These are phyloP conservation scores for Coelastrella sp. DNA, from an alignment of 139 green algal genomes.

Conservation along the genomic window DNA sequence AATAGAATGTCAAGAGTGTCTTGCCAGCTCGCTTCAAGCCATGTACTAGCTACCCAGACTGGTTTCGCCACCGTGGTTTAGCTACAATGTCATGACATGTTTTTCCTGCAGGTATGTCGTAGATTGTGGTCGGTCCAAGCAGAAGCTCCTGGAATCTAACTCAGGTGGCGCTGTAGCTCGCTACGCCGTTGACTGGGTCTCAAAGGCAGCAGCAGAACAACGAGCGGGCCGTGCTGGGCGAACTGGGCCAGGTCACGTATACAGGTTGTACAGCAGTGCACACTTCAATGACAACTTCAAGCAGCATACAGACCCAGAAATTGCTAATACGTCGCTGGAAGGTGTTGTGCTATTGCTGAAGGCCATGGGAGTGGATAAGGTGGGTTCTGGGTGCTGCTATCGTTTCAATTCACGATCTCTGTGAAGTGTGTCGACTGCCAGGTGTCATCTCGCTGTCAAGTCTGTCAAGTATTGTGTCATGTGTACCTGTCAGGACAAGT, in stretches of 20 bases:
- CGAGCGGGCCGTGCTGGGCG: slow-evolving; percentile 92
- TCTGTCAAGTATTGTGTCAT: too few relatives aligned
- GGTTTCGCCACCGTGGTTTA: too few relatives aligned
- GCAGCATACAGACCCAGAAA: slow-evolving; percentile 86
- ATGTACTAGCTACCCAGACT: too few relatives aligned
- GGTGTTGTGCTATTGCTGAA: slow-evolving; percentile 94
- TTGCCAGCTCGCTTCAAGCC: too few relatives aligned
- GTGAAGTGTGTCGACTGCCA: too few relatives aligned
- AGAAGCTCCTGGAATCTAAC: slow-evolving; percentile 75
- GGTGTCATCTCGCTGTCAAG: too few relatives aligned
- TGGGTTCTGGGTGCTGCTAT: slow-evolving; percentile 53
- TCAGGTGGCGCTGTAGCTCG: slow-evolving; percentile 65
- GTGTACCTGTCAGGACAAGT: too few relatives aligned
- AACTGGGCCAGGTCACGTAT: slow-evolving; percentile 95
- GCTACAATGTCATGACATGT: too few relatives aligned
- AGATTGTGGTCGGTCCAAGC: slow-evolving; percentile 88
- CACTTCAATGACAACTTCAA: slow-evolving; percentile 93
- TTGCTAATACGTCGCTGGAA: slow-evolving; percentile 89
- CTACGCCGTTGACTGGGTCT: slow-evolving; percentile 91
- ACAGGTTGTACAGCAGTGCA: slow-evolving; percentile 93
- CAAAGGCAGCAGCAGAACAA: slow-evolving; percentile 90
- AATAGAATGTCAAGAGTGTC: too few relatives aligned
- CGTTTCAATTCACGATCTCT: background rate
- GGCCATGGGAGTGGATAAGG: slow-evolving; percentile 93
- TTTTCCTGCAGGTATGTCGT: slow-evolving; percentile 86